Evolutionary conservation across 495 filamentous ascomycete species (phyloP).

Genomic region (Trichoderma orchidacearum): DNA sequence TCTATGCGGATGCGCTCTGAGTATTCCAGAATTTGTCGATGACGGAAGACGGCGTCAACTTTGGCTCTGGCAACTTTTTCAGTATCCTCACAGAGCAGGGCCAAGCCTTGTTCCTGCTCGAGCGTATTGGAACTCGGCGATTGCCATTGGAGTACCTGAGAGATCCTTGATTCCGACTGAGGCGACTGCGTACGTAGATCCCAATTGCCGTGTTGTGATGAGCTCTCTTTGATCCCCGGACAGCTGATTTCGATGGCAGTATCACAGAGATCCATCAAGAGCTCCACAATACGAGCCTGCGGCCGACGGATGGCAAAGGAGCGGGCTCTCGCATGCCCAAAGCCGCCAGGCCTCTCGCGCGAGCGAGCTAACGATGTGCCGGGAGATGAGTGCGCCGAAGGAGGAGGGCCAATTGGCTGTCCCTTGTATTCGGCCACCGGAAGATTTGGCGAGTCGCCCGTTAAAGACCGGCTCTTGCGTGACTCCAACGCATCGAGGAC

Average conservation of each 20-base stretch:
- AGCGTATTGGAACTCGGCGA: slow-evolving; percentile 79
- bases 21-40: slow-evolving; percentile 89
- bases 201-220: slow-evolving; percentile 41
- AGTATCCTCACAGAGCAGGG: slow-evolving; percentile 77
- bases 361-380: slow-evolving; percentile 51
- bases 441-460: slow-evolving; percentile 31
- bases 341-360: slow-evolving; percentile 64
- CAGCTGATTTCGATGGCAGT: slow-evolving; percentile 91
- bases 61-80: slow-evolving; percentile 70
- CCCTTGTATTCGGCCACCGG: slow-evolving; percentile 83
- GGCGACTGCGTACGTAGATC: slow-evolving; percentile 85
- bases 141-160: slow-evolving; percentile 90
- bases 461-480: slow-evolving; percentile 51
- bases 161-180: slow-evolving; percentile 83
- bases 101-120: slow-evolving; percentile 89
- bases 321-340: slow-evolving; percentile 59
- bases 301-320: slow-evolving; percentile 81
- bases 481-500: slow-evolving; percentile 86
- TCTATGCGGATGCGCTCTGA: slow-evolving; percentile 89
- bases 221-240: slow-evolving; percentile 74
- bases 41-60: slow-evolving; percentile 81
- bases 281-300: slow-evolving; percentile 80
- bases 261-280: slow-evolving; percentile 90
- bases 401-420: slow-evolving; percentile 64
- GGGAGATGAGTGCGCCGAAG: slow-evolving; percentile 45